A percentile compares a stretch with the other conserved stretches of the same genome.
Conservation (phyloP, 2,329 filamentous ascomycete species). For the Neoscytalidium dimidiatum region DNA sequence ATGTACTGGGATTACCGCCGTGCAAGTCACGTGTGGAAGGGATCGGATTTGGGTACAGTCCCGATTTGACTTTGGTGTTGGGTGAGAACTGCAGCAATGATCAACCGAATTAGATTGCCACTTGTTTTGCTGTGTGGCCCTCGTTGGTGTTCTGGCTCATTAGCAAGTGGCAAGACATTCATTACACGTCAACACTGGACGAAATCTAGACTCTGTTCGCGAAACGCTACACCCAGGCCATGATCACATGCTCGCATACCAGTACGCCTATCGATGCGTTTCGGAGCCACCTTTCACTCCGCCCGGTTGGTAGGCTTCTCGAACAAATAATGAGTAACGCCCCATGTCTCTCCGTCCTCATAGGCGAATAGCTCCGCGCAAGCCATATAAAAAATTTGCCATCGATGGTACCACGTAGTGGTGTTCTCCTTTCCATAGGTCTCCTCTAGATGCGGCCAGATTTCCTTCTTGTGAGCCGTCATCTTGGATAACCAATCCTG, state of each 20-base stretch:
- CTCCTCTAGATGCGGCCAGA: conserved; percentile 65
- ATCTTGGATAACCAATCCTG: conserved; percentile 38
- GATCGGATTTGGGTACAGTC: too few relatives aligned
- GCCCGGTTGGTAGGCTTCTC: conserved; percentile 50
- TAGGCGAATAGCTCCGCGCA: conserved; percentile 70
- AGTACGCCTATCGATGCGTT: background rate
- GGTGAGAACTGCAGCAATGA: background rate
- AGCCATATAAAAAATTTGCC: conserved; percentile 73
- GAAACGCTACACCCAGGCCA: background rate
- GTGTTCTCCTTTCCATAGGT: conserved; percentile 65
- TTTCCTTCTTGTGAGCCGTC: conserved; percentile 58
- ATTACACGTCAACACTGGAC: too few relatives aligned
- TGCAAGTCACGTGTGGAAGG: background rate
- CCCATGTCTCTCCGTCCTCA: conserved; percentile 67
- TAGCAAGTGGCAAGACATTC: too few relatives aligned
- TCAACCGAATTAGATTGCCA: too few relatives aligned
- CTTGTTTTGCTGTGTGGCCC: too few relatives aligned
- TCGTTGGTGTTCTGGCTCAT: too few relatives aligned
- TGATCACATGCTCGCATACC: background rate
- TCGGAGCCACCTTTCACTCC: background rate
- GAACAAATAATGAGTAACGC: conserved; percentile 67
- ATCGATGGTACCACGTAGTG: conserved; percentile 66
- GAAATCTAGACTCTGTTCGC: background rate
- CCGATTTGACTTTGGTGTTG: too few relatives aligned
- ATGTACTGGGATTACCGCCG: background rate